Base-by-base conservation (phyloP, 2,329 filamentous ascomycete species). In the Geosmithia putterillii region DNA sequence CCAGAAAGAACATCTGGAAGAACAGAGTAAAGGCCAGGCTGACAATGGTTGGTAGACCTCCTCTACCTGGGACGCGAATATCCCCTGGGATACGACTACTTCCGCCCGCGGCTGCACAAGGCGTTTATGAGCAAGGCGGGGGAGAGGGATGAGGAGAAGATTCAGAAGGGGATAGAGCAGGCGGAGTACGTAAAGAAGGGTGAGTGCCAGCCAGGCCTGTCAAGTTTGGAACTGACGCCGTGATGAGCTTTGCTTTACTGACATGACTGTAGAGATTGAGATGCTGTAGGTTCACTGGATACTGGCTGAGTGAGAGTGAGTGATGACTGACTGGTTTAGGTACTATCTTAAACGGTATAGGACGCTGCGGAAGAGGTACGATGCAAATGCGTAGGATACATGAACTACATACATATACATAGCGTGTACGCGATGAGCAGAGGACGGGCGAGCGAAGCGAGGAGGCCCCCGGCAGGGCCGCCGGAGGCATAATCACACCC, bases 331-430 rank as follows among this genome's bases (percentile, higher is more conserved):
- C 43, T 18, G n/a, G 17, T 17, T 15, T 39, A 94, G 86, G 59
- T 94, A 94, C 63, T 94, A 92, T 66, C 70, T 95, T 54, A 95
- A 94, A 69, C 77, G 85, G 59, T 95, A 95, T 66, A 81, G 90
- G 52, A 79, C 86, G 21, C 66, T 95, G 55, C 81, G 83, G 56
- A 82, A 92, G 65, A 74, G 86, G 57, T 95, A 95, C 65, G 74
- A 79, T 49, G 63, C 57, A 38, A 48, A 56, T 32, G 61, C 58
- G 17, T 64, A 45, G 23, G 9, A 22, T 6, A 36, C 36, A 38
- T 20, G 23, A 25, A 25, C 7, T 6, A 25, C 23, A 25, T n/a
- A n/a, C n/a, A n/a, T n/a, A n/a, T n/a, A n/a, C n/a, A n/a, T n/a
- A n/a, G n/a, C n/a, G n/a, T n/a, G n/a, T n/a, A n/a, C n/a, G n/a